Conservation (phyloP, 2,329 filamentous ascomycete species). For the Emmonsiellopsis sp. region DNA sequence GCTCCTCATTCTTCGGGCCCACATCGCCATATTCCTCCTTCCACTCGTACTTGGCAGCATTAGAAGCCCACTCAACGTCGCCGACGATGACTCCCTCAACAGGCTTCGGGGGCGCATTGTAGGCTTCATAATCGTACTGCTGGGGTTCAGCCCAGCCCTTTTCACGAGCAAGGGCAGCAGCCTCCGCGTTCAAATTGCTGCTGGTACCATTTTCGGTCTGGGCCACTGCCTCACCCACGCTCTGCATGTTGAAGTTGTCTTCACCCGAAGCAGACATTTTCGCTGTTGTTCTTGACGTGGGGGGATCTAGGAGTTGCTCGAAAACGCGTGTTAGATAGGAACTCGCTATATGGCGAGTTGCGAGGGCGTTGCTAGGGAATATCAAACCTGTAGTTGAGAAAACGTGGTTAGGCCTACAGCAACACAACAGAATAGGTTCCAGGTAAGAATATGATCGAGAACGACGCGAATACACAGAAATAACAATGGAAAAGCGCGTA, state of each 20-base stretch:
- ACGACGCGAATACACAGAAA: too few relatives aligned
- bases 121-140: conserved; percentile 29
- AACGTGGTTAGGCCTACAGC: too few relatives aligned
- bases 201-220: neutral
- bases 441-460: too few relatives aligned
- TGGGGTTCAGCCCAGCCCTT: conserved; percentile 31
- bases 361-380: too few relatives aligned
- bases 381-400: too few relatives aligned
- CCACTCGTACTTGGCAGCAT: conserved; percentile 71
- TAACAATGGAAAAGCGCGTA: too few relatives aligned
- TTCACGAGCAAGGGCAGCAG: conserved; percentile 24
- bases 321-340: too few relatives aligned
- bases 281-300: too few relatives aligned
- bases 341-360: too few relatives aligned
- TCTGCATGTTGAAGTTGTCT: neutral
- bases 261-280: neutral
- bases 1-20: conserved; percentile 57
- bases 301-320: too few relatives aligned
- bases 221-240: neutral
- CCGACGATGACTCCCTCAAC: conserved; percentile 11
- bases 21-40: conserved; percentile 78
- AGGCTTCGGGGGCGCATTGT: conserved; percentile 15
- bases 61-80: conserved; percentile 42
- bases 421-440: too few relatives aligned
- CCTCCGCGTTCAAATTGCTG: conserved; percentile 19